Evolutionary conservation across 768 basidiomycete species (phyloP), one percentile per base, ranked within the genome.

Genomic region (Hirschioporus abietinus): DNA sequence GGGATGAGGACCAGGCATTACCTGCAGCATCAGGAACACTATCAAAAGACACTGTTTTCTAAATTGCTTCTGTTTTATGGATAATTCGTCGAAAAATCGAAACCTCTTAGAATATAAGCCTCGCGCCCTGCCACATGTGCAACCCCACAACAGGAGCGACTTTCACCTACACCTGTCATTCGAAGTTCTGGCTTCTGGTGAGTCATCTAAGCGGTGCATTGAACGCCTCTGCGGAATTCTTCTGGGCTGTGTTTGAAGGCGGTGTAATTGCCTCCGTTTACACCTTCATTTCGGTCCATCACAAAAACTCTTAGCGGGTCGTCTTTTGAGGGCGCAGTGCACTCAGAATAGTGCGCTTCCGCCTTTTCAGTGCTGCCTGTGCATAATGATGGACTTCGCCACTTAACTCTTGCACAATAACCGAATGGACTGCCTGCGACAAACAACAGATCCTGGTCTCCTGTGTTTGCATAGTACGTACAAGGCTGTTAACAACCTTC

Each of bases 1-100:
- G 89, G 72, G 91, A 93, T 71, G 91, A 93, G 78, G 82, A 91
- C 66, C 87, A 84, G 24, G 78, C 88, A 66, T 75, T 84, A 59
- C 91, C 92, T 17, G 91, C 89, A 68, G 89, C 89, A 61, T 84
- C 87, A 59, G 86, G 86, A 42, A 76, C 30, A 34, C 20, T 52
- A 52, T 3, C 1, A 15, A 52, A 52, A 20, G 42, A 52, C 20
- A 52, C 42, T 20, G 42, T 52, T 15, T 52, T 52, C 42, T 52
- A 52, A 20, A 15, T 10, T 6, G 1, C 42, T 10, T 12, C 20
- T 52, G 4, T 52, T 52, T 52, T 52, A 10, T 52, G 42, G 42
- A 12, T 52, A 52, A 5, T 15, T 52, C 42, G 3, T 20, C 35
- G 15, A 12, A 20, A 52, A 52, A 52, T 52, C 3, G 42, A 52